phyloP scores from a whole-genome alignment of 208 protist genomes.

The Naegleria lovaniensis region DNA sequence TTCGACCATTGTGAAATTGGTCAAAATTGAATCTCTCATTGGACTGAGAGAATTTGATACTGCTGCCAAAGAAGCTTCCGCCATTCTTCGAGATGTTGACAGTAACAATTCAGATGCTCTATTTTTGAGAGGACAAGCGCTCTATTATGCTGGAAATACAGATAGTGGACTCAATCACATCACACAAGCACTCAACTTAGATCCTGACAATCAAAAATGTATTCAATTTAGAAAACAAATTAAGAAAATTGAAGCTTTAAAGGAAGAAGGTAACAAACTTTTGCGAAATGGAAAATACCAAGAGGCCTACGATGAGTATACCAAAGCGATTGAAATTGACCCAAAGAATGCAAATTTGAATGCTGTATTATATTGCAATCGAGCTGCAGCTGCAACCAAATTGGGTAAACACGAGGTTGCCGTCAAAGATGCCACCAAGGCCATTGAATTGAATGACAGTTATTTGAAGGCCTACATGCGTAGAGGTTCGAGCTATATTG shows the following conservation, averaged over 20 bases:
- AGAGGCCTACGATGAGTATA: conserved; percentile 67
- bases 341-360: conserved; percentile 61
- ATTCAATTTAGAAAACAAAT: conserved; percentile 24
- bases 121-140: conserved; percentile 12
- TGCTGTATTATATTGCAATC: conserved; percentile 70
- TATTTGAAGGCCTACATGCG: conserved; percentile 75
- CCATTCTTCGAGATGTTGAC: conserved; percentile 28
- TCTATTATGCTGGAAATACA: conserved; percentile 46
- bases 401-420: conserved; percentile 71
- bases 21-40: conserved; percentile 47
- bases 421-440: conserved; percentile 76
- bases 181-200: background rate
- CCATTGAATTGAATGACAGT: conserved; percentile 69
- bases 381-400: conserved; percentile 70
- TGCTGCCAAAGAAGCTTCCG: conserved; percentile 41
- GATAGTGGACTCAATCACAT: conserved; percentile 27
- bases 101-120: conserved; percentile 29
- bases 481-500: conserved; percentile 64
- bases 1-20: conserved; percentile 28
- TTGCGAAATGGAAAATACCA: conserved; percentile 61
- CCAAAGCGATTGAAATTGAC: conserved; percentile 64
- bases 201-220: conserved; percentile 29
- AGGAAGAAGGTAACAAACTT: conserved; percentile 64
- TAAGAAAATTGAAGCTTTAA: conserved; percentile 33
- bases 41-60: conserved; percentile 48